Percentiles rank a stretch among this genome's conserved stretches.
phyloP scores from a whole-genome alignment of 768 basidiomycete species.

The Trametopsis cervina region DNA sequence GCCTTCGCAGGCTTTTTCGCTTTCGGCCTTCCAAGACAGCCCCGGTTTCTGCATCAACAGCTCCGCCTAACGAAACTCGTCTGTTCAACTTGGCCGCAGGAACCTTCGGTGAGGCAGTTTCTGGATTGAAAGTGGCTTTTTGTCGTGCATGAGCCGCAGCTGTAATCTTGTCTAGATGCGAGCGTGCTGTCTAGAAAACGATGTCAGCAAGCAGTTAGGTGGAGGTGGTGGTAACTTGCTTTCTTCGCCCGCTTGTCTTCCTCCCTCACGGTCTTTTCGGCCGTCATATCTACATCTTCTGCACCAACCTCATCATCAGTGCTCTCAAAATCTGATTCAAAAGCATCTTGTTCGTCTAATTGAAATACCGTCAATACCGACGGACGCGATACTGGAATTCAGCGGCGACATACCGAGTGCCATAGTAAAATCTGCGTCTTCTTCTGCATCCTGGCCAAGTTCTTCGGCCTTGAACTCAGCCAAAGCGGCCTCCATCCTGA shows the following conservation, averaged over 20 bases:
- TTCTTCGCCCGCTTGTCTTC: slow-evolving; percentile 53
- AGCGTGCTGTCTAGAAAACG: slow-evolving; percentile 40
- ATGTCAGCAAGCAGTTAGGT: not conserved
- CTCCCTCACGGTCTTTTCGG: slow-evolving; percentile 49
- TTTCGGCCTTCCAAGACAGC: slow-evolving; percentile 38
- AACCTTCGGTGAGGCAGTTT: slow-evolving; percentile 24
- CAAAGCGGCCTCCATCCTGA: slow-evolving; percentile 71
- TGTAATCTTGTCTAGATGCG: slow-evolving; percentile 53
- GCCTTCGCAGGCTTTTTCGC: slow-evolving; percentile 36
- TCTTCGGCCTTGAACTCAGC: slow-evolving; percentile 57
- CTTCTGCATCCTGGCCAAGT: slow-evolving; percentile 52
- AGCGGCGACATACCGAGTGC: slow-evolving; percentile 54
- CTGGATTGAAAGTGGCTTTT: slow-evolving; percentile 61
- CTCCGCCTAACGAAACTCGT: slow-evolving; percentile 48
- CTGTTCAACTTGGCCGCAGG: slow-evolving; percentile 29
- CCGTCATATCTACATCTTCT: slow-evolving; percentile 43
- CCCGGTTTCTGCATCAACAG: slow-evolving; percentile 54
- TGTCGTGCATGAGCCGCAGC: slow-evolving; percentile 63
- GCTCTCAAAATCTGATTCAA: slow-evolving; percentile 80
- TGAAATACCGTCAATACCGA: too few relatives aligned
- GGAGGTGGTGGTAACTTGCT: slow-evolving; percentile 24
- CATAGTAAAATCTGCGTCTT: slow-evolving; percentile 66
- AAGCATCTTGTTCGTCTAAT: slow-evolving; percentile 77
- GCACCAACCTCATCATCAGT: slow-evolving; percentile 63
- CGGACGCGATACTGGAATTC: not conserved